Evolutionary conservation across 768 basidiomycete genomes (phyloP), one percentile per base, ranked within the genome.

Genomic region (Calocera cornea): DNA sequence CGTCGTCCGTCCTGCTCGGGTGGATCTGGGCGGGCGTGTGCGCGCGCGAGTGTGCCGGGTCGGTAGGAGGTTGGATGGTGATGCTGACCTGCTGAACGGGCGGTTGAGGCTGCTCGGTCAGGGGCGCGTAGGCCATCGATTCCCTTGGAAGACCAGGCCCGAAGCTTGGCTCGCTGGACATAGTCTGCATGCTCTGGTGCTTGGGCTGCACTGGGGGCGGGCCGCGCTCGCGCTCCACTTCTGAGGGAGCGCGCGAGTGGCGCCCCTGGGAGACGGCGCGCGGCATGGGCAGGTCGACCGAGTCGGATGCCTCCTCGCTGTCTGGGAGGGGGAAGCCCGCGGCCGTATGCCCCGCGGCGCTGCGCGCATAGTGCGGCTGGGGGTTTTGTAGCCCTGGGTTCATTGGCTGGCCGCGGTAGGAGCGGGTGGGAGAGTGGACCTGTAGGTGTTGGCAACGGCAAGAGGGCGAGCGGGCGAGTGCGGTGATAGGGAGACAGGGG

Each of bases 331-430:
- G 5, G 54, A 29, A 29, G 11, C 54, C 54, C 14, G 54, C 54
- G 19, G 54, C 54, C 10, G 54, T 60, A 33, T 60, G 27, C 10
- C 5, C 54, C 7, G 27, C 54, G 19, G 54, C 31, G 31, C 54
- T 60, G 31, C 54, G 54, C 27, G 54, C 54, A 60, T 60, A 60
- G 54, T 60, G 54, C 27, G 54, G n/a, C n/a, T n/a, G n/a, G n/a
- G n/a, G 54, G 10, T 60, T 60, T 33, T 27, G 54, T 7, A 60
- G 27, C 7, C 54, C 54, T 2, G 31, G 7, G 27, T 2, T 33
- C 27, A 33, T 60, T 10, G 54, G 54, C 24, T 11, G 54, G 31
- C 54, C 54, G 2, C 54, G 54, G 10, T 29, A 33, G 10, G 54
- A 60, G 54, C 54, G 54, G 14, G 54, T 27, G 5, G 54, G 54